Evolutionary conservation across 352 stramenopile genomes (phyloP).

Genomic region (Globisporangium emineosum): DNA sequence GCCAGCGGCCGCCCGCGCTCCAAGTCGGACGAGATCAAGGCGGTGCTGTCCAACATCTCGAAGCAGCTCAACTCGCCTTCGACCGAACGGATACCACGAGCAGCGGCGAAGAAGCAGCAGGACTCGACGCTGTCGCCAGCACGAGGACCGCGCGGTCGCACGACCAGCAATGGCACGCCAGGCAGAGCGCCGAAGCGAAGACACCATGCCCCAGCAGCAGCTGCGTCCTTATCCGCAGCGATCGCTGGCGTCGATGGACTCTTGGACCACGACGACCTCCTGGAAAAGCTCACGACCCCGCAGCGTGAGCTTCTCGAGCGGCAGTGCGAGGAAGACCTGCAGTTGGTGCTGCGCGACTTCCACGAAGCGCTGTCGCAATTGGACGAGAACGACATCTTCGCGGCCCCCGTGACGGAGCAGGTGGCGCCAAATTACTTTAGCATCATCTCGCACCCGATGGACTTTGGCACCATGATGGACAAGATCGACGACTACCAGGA

Average conservation of each 20-base stretch:
- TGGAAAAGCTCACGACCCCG: constrained; percentile 43
- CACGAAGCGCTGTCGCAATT: constrained; percentile 66
- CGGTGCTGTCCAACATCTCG: constrained; percentile 11
- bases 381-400: constrained; percentile 87
- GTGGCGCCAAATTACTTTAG: constrained; percentile 92
- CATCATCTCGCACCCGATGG: constrained; percentile 89
- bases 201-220: constrained; percentile 35
- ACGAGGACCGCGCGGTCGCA: constrained; percentile 3
- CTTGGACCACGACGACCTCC: constrained; percentile 40
- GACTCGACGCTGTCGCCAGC: constrained; percentile 6
- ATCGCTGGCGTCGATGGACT: constrained; percentile 26
- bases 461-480: constrained; percentile 92
- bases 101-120: background rate
- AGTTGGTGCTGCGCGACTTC: constrained; percentile 56
- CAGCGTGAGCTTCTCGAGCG: constrained; percentile 57
- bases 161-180: constrained; percentile 4
- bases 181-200: constrained; percentile 2
- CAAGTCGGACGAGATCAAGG: constrained; percentile 21
- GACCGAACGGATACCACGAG: background rate
- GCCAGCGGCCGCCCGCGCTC: background rate
- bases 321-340: constrained; percentile 58
- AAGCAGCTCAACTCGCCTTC: constrained; percentile 12
- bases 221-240: constrained; percentile 13
- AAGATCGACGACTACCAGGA: constrained; percentile 69
- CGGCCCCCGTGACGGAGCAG: constrained; percentile 83